Evolutionary conservation across 176 grass and related monocot genomes (phyloP).

Genomic region (Hordeum marinum): DNA sequence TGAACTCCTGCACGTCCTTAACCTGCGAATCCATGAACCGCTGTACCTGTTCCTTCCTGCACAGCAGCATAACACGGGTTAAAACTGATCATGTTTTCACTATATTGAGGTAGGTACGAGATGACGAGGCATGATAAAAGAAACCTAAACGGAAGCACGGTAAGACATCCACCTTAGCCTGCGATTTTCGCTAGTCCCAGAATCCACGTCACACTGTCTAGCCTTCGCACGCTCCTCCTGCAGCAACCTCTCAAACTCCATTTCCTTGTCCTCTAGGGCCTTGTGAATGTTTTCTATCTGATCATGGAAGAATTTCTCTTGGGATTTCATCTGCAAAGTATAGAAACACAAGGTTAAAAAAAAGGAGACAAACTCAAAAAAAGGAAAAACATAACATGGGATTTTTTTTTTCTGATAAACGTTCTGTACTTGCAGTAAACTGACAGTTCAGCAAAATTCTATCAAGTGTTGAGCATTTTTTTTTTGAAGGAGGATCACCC

Average conservation of each 20-base stretch:
- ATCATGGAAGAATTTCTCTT: slow-evolving; percentile 75
- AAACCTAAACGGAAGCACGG: background rate
- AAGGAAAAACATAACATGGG: background rate
- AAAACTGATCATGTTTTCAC: background rate
- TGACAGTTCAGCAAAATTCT: background rate
- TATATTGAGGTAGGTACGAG: background rate
- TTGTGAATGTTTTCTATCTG: slow-evolving; percentile 74
- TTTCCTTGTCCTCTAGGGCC: slow-evolving; percentile 63
- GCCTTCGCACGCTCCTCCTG: slow-evolving; percentile 69
- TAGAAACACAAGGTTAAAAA: slow-evolving; percentile 13
- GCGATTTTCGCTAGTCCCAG: slow-evolving; percentile 54
- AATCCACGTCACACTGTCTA: slow-evolving; percentile 46
- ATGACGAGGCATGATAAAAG: background rate
- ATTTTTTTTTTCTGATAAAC: background rate
- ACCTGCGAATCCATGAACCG: slow-evolving; percentile 64
- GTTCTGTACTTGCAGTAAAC: too few species aligned
- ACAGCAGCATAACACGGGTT: background rate
- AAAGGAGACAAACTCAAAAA: background rate
- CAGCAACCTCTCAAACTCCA: slow-evolving; percentile 55
- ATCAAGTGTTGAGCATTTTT: background rate
- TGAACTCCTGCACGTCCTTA: slow-evolving; percentile 68
- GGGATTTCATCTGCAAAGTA: slow-evolving; percentile 68
- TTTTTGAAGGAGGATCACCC: too few species aligned
- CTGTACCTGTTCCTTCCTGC: slow-evolving; percentile 65
- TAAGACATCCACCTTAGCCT: slow-evolving; percentile 9